Evolutionary conservation across 2,329 filamentous ascomycete species (phyloP), one percentile per base, ranked within the genome.

Genomic region (Magnaporthales sp.): DNA sequence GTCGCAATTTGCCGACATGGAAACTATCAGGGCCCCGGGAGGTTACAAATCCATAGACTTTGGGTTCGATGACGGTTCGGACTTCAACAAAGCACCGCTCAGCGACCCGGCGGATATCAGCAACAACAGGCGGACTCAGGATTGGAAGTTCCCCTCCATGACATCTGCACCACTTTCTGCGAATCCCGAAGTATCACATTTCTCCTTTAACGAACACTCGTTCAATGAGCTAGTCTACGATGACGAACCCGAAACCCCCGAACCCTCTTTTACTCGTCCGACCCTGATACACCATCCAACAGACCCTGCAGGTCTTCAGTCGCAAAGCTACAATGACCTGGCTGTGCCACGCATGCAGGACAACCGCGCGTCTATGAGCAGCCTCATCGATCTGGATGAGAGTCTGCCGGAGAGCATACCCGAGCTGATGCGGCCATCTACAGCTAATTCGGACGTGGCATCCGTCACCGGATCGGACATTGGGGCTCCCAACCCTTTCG

Each of bases 1-100:
- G 1, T 85, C 86, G 0, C 82, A 80, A 66, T 89, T 88, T 68
- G 82, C 83, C 51, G 86, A 89, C 70, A 80, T 89, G 80, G 83
- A 84, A 66, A 89, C 86, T 4, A 85, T 89, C 69, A 82, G 77
- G 68, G 80, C 82, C n/a, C 82, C 83, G 0, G 78, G 80, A 67
- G 83, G 86, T 61, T 83, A 83, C 66, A 80, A 80, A 64, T 77
- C 82, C 1, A 78, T 80, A 67, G 82, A 85, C 64, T 83, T 82
- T 64, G 80, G 80, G 65, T 78, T 78, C 68, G 80, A 79, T n/a
- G 79, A 82, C 46, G 72, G 73, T 11, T 73, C 74, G 3, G 81
- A 81, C 67, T 82, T 80, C 65, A 79, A 78, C 67, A 79, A 81
- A 64, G 80, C 84, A 7, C 83, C 86, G 6, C 74, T 85, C 27